These are phyloP conservation scores for Enterocytospora artemiae DNA, from an alignment of 371 early-diverging fungal genomes.

Conservation along the genomic window DNA sequence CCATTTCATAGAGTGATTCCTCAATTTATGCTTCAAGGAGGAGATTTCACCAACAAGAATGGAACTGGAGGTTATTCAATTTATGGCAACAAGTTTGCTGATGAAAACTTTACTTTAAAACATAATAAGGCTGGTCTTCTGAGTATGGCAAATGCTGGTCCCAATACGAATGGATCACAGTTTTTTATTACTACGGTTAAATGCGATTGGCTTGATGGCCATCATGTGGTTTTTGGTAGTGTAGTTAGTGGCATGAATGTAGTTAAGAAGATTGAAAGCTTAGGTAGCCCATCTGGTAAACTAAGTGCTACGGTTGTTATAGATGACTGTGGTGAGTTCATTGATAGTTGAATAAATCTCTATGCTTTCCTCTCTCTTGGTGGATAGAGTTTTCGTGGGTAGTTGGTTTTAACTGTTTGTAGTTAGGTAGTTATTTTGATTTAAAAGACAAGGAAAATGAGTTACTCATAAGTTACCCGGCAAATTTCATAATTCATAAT, in stretches of 20 bases:
- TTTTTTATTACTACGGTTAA: conserved; percentile 88
- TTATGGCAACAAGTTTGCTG: conserved; percentile 81
- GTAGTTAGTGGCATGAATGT: conserved; percentile 65
- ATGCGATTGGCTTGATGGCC: conserved; percentile 79
- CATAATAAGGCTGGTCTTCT: conserved; percentile 76
- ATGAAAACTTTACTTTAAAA: conserved; percentile 71
- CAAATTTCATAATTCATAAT: too few species aligned
- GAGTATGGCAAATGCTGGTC: conserved; percentile 90
- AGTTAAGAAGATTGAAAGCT: conserved; percentile 10
- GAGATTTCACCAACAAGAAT: conserved; percentile 77
- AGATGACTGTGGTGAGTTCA: conserved; percentile 15
- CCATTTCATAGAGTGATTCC: conserved; percentile 72
- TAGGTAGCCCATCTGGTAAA: conserved; percentile 4
- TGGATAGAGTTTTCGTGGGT: too few species aligned
- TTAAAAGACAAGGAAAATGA: too few species aligned
- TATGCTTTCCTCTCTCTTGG: too few species aligned
- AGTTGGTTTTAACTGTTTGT: too few species aligned
- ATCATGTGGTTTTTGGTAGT: conserved; percentile 87
- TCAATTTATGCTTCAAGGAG: conserved; percentile 96
- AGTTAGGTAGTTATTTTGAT: too few species aligned
- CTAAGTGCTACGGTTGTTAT: conserved; percentile 5
- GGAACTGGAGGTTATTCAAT: conserved; percentile 89
- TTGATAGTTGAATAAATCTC: neutral
- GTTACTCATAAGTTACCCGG: too few species aligned
- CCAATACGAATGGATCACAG: conserved; percentile 88